Evolutionary conservation across 2,329 filamentous ascomycete genomes (phyloP), one percentile per base, ranked within the genome.

Genomic region (Lachnellula suecica): DNA sequence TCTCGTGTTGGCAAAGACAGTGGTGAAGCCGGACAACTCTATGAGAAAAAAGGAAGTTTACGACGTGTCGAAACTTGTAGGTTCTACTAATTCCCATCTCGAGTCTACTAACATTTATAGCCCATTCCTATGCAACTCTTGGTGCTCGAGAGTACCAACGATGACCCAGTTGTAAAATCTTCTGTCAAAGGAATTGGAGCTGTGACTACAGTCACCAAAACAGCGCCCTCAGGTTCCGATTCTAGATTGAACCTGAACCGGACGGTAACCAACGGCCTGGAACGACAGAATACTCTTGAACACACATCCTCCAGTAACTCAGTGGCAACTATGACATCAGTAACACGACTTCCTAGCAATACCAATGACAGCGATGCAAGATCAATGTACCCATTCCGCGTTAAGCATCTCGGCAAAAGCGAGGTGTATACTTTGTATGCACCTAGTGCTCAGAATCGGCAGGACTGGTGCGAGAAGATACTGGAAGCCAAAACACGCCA

Each of bases 81-180:
- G 80, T 65, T 43, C 22, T 11, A n/a, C n/a, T 23, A 19, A 19
- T 4, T 17, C 35, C 25, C 15, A 15, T 15, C 34, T 13, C 15
- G 31, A 13, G 34, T 40, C 31, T 44, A 71, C 65, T 57, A 47
- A 54, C 29, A 9, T 49, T 76, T 91, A 89, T 50, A 88, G 79
- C 94, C 94, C 6, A 97, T 99, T 58, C 94, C 94, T 0, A 99
- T 99, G 93, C 92, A 96, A 62, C 78, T 99, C 2, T 77, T 99
- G 23, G 89, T 96, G 45, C 77, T 99, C 1, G 95, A 99, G 71
- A 96, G 89, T 68, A 87, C 89, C 61, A 90, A 93, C 60, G 95
- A 99, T 59, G 91, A 96, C 59, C 86, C 94, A 0, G 88, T 97
- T 5, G 82, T 92, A 51, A 96, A 94, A 68, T 85, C 82, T 2